Evolutionary conservation across 2,329 filamentous ascomycete genomes (phyloP).

Genomic region (Leptographium lundbergii): DNA sequence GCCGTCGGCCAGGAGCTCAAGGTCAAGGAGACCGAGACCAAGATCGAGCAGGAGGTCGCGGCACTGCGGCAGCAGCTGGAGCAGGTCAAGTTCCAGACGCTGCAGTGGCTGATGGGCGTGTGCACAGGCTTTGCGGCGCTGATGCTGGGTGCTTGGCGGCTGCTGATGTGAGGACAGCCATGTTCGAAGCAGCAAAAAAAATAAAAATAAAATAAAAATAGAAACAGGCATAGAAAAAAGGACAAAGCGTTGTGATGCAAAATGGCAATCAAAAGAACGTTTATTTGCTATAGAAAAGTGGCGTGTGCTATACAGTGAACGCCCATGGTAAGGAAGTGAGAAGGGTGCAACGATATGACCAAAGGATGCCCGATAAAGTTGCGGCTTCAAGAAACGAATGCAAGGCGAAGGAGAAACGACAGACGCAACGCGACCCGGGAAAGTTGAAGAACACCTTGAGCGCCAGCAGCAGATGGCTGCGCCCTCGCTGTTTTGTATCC

Average conservation of each 20-base stretch:
- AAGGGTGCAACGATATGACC: not conserved
- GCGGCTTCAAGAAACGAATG: not conserved
- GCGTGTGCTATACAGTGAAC: not conserved
- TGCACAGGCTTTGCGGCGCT: constrained; percentile 55
- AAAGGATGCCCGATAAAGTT: not conserved
- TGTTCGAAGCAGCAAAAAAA: not conserved
- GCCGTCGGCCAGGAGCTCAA: constrained; percentile 93
- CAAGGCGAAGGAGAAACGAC: not conserved
- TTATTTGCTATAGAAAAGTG: not conserved
- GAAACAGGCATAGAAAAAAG: not conserved
- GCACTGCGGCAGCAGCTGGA: constrained; percentile 83
- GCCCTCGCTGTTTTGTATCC: not conserved
- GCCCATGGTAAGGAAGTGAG: not conserved
- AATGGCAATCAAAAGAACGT: not conserved
- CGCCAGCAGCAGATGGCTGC: not conserved
- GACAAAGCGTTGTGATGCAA: not conserved
- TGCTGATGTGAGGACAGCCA: constrained; percentile 47
- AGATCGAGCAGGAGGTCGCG: constrained; percentile 96
- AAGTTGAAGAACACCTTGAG: not conserved
- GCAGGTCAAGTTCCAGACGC: constrained; percentile 92
- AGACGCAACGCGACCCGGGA: not conserved
- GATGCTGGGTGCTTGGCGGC: constrained; percentile 55
- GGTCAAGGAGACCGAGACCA: constrained; percentile 96
- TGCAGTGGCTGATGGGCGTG: constrained; percentile 96
- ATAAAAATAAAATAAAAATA: not conserved